A percentile compares a stretch with the other conserved stretches of the same genome.
These are phyloP conservation scores for Pascua guehoae DNA, from an alignment of 1,284 basidiomycete species.

Conservation along the genomic window DNA sequence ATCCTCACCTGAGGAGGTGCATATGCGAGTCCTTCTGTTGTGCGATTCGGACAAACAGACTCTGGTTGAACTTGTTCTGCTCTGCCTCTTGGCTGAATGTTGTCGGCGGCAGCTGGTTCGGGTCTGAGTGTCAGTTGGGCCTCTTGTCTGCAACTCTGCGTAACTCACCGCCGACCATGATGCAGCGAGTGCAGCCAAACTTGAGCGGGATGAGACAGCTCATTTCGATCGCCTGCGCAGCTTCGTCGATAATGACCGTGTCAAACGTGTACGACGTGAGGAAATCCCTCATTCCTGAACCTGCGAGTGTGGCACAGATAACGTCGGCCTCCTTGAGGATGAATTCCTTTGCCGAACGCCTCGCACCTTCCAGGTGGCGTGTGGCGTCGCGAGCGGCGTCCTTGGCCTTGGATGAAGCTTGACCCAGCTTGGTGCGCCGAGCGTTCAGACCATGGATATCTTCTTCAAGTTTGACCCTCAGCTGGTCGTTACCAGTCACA, in stretches of 20 bases:
- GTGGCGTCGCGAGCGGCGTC: constrained; percentile 71
- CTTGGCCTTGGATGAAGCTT: constrained; percentile 69
- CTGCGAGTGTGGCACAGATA: constrained; percentile 89
- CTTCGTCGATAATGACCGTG: constrained; percentile 96
- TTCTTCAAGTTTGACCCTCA: constrained; percentile 56
- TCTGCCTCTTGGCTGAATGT: constrained; percentile 86
- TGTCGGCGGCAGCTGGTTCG: constrained; percentile 94
- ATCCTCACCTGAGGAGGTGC: constrained; percentile 76
- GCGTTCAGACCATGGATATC: constrained; percentile 68
- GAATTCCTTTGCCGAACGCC: constrained; percentile 67
- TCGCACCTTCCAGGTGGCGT: constrained; percentile 70
- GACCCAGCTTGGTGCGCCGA: constrained; percentile 62
- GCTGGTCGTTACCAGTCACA: constrained; percentile 39
- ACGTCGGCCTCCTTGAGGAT: constrained; percentile 86
- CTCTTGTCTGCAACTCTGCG: neutral
- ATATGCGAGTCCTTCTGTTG: constrained; percentile 72
- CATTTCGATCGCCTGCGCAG: constrained; percentile 93
- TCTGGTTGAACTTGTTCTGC: constrained; percentile 76
- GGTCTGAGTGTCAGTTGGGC: constrained; percentile 58
- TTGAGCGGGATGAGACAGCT: constrained; percentile 95
- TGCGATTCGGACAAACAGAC: constrained; percentile 89
- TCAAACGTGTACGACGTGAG: constrained; percentile 85
- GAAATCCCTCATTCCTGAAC: constrained; percentile 77
- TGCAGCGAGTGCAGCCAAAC: constrained; percentile 76
- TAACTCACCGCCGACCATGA: constrained; percentile 83